Evolutionary conservation across 345 rosid genomes (phyloP).

Genomic region (Kandelia obovata): DNA sequence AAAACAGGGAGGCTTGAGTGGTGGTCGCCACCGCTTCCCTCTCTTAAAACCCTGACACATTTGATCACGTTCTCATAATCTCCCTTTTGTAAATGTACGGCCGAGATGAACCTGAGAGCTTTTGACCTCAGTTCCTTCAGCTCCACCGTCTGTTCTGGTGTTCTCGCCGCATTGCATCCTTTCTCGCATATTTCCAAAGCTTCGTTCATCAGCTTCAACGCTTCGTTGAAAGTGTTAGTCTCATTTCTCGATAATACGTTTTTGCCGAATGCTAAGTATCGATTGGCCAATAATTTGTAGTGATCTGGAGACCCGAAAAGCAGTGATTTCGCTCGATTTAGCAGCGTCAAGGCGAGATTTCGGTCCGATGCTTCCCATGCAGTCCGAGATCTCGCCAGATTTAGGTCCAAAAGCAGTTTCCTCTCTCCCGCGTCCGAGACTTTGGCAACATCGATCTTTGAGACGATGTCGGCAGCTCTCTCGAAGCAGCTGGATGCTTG

Average conservation of each 20-base stretch:
- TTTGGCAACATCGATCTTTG: slow-evolving; percentile 46
- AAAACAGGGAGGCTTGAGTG: slow-evolving; percentile 91
- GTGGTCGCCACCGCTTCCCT: slow-evolving; percentile 52
- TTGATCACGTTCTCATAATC: slow-evolving; percentile 84
- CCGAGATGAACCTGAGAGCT: slow-evolving; percentile 83
- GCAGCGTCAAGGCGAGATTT: slow-evolving; percentile 72
- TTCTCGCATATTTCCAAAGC: slow-evolving; percentile 79
- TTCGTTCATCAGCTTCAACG: slow-evolving; percentile 78
- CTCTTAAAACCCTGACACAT: slow-evolving; percentile 83
- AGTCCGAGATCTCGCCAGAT: slow-evolving; percentile 77
- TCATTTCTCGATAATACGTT: slow-evolving; percentile 45
- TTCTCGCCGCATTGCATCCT: slow-evolving; percentile 52
- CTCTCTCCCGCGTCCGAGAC: slow-evolving; percentile 61
- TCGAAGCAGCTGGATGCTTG: slow-evolving; percentile 85
- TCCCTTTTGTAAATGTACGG: slow-evolving; percentile 79
- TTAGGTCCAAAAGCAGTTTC: slow-evolving; percentile 65
- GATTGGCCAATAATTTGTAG: slow-evolving; percentile 58
- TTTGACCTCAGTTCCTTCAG: slow-evolving; percentile 53
- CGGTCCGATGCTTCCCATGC: slow-evolving; percentile 75
- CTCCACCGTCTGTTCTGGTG: slow-evolving; percentile 53
- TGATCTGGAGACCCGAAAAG: slow-evolving; percentile 71
- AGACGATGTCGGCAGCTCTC: slow-evolving; percentile 69
- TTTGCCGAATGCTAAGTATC: slow-evolving; percentile 64
- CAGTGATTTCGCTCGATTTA: slow-evolving; percentile 59
- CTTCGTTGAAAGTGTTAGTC: slow-evolving; percentile 42